Evolutionary conservation across 1,139 yeast species (phyloP).

Genomic region (Candida dubliniensis): DNA sequence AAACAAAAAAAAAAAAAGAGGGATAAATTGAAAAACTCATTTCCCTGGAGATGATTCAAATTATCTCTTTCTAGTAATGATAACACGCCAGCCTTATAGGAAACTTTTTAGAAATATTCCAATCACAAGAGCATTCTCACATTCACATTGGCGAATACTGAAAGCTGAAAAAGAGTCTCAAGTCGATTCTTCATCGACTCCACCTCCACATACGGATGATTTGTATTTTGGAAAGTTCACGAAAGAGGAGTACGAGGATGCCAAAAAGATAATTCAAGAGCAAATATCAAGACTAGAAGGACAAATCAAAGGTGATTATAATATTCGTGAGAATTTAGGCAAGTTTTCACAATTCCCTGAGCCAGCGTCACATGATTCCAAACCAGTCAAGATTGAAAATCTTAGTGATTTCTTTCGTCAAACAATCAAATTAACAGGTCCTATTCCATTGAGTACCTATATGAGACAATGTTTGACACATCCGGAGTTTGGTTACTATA

Average conservation of each 20-base stretch:
- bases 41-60: too few relatives aligned
- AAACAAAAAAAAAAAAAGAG: too few relatives aligned
- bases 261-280: slow-evolving; percentile 33
- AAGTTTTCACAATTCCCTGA: slow-evolving; percentile 40
- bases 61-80: not conserved
- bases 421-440: slow-evolving; percentile 71
- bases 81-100: slow-evolving; percentile 1
- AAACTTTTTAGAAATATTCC: not conserved
- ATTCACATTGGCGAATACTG: not conserved
- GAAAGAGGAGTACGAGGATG: slow-evolving; percentile 42
- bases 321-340: slow-evolving; percentile 38
- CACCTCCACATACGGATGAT: slow-evolving; percentile 16
- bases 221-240: slow-evolving; percentile 36
- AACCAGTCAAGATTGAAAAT: slow-evolving; percentile 23
- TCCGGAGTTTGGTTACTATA: slow-evolving; percentile 78
- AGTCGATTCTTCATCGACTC: not conserved
- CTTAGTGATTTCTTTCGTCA: slow-evolving; percentile 47
- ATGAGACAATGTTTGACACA: slow-evolving; percentile 84
- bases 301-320: slow-evolving; percentile 41
- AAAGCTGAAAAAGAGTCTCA: not conserved
- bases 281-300: slow-evolving; percentile 36
- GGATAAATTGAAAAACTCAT: too few relatives aligned
- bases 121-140: not conserved
- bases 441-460: slow-evolving; percentile 68
- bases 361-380: slow-evolving; percentile 10